Conservation (phyloP, 73 alveolate species). For the Halteria grandinella region DNA sequence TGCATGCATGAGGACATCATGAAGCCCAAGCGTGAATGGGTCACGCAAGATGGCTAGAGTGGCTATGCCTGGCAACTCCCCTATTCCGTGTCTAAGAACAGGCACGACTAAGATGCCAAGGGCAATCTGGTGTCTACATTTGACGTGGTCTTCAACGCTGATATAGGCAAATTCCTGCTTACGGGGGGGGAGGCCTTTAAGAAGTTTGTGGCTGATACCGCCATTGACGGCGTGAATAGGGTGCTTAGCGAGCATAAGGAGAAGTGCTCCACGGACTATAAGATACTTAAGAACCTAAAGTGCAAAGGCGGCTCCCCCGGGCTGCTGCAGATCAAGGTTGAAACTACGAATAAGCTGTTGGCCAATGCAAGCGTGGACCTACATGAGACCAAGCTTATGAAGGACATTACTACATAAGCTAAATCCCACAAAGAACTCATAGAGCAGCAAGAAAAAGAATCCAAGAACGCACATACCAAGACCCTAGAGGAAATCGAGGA, state of each 20-base stretch:
- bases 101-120: constrained; percentile 93
- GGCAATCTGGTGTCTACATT: constrained; percentile 90
- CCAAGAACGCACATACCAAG: constrained; percentile 14
- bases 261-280: constrained; percentile 89
- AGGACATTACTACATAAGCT: constrained; percentile 82
- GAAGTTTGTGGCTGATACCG: constrained; percentile 89
- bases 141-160: constrained; percentile 91
- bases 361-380: constrained; percentile 57
- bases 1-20: constrained; percentile 88
- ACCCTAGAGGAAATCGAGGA: constrained; percentile 69
- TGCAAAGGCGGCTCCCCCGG: constrained; percentile 95
- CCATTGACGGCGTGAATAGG: constrained; percentile 85
- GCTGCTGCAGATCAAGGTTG: constrained; percentile 70
- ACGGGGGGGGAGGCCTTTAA: constrained; percentile 53
- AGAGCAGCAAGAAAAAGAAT: constrained; percentile 39
- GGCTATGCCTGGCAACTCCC: constrained; percentile 97
- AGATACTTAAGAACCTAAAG: constrained; percentile 89
- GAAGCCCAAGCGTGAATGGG: constrained; percentile 80
- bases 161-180: constrained; percentile 68
- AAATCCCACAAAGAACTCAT: constrained; percentile 18
- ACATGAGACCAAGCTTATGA: constrained; percentile 79
- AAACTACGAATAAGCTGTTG: constrained; percentile 75
- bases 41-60: constrained; percentile 66
- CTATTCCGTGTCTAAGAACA: constrained; percentile 84
- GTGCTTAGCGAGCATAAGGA: constrained; percentile 90